phyloP scores from a whole-genome alignment of 2,329 filamentous ascomycete species.

The Neurospora crassa region DNA sequence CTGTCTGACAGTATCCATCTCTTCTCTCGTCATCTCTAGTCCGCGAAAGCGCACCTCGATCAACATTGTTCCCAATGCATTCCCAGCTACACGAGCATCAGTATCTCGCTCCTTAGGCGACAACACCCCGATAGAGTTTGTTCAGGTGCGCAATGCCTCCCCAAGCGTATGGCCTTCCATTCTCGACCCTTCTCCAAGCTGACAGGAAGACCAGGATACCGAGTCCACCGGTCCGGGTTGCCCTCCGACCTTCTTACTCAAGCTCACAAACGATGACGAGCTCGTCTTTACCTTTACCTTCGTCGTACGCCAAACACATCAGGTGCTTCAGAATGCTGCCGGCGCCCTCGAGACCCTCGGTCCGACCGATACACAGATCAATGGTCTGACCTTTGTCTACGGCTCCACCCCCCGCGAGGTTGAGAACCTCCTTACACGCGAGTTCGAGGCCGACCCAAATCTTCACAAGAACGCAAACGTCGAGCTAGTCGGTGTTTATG shows the following conservation, averaged over 20 bases:
- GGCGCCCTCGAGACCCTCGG: constrained; percentile 40
- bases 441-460: constrained; percentile 96
- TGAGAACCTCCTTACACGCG: constrained; percentile 85
- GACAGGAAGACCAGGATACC: constrained; percentile 53
- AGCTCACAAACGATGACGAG: constrained; percentile 84
- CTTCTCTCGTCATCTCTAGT: constrained; percentile 73
- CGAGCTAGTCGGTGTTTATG: constrained; percentile 84
- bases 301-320: constrained; percentile 50
- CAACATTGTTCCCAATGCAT: constrained; percentile 74
- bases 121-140: constrained; percentile 71
- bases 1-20: constrained; percentile 63
- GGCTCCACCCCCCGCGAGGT: constrained; percentile 79
- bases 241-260: constrained; percentile 69
- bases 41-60: constrained; percentile 68
- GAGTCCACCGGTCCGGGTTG: constrained; percentile 44
- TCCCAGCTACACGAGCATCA: constrained; percentile 69
- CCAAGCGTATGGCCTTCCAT: background rate
- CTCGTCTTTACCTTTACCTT: constrained; percentile 91
- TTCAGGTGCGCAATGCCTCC: constrained; percentile 57
- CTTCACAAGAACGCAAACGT: constrained; percentile 96
- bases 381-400: constrained; percentile 85
- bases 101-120: constrained; percentile 67
- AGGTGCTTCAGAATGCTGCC: constrained; percentile 29
- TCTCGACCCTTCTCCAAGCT: background rate
- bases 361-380: constrained; percentile 64